These are phyloP conservation scores for Lachancea dasiensis DNA, from an alignment of 805 yeast genomes.

Conservation along the genomic window DNA sequence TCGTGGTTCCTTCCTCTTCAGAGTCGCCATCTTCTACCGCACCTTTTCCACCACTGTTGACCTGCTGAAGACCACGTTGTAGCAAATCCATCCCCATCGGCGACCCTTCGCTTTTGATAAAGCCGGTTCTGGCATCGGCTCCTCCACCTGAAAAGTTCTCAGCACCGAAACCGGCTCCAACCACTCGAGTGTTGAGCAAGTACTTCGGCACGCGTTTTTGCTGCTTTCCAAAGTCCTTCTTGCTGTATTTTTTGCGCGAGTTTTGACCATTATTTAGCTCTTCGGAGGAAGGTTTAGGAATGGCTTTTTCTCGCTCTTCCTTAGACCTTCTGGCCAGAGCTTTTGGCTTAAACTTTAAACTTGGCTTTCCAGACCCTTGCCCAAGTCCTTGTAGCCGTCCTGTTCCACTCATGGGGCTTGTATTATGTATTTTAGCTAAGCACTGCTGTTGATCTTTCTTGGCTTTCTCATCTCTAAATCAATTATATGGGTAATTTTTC, in stretches of 20 bases:
- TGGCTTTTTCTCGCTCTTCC: constrained; percentile 76
- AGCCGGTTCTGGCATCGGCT: constrained; percentile 21
- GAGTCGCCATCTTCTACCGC: constrained; percentile 33
- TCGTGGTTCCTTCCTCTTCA: constrained; percentile 13
- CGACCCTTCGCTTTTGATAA: constrained; percentile 19
- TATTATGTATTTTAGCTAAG: too few species aligned
- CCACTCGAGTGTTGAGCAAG: constrained; percentile 47
- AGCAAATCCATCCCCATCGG: constrained; percentile 18
- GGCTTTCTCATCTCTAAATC: background rate
- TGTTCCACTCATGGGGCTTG: constrained; percentile 15
- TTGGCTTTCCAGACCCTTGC: constrained; percentile 36
- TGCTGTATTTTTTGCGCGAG: constrained; percentile 17
- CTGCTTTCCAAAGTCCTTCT: constrained; percentile 15
- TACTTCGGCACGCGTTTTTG: constrained; percentile 28
- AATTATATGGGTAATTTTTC: too few species aligned
- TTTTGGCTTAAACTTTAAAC: constrained; percentile 78
- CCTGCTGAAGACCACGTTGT: constrained; percentile 17
- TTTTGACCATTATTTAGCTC: constrained; percentile 13
- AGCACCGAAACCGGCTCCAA: constrained; percentile 64
- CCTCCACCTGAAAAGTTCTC: constrained; percentile 39
- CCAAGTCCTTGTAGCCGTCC: constrained; percentile 33
- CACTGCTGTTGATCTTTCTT: background rate
- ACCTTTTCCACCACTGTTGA: constrained; percentile 20
- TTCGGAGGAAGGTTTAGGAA: constrained; percentile 45
- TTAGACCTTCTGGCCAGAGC: constrained; percentile 77